Evolutionary conservation across 2,329 filamentous ascomycete species (phyloP), one percentile per base, ranked within the genome.

Genomic region (Coniella lustricola): DNA sequence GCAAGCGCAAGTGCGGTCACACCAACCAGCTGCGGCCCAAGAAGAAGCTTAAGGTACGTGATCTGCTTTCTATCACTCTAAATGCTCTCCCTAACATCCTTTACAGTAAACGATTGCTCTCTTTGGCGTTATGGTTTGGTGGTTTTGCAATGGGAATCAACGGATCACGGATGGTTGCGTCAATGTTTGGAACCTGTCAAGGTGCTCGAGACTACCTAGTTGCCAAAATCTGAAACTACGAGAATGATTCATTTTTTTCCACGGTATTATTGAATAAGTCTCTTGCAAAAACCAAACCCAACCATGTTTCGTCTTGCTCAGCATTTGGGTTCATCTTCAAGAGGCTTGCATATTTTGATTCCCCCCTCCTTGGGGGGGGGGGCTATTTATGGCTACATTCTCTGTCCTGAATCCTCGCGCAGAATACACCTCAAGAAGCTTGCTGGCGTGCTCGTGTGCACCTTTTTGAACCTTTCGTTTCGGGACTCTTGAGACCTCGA

Each of bases 21-120:
- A 94, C 86, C 79, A 97, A 97, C 88, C 93, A 98, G 85, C 88
- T 98, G 72, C 89, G 93, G 77, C 93, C 93, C 75, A 98, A 98
- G 91, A 98, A 98, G 90, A 98, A 98, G 38, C 38, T 41, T 25
- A 41, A 41, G 17, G 91, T 45, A 22, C 33, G 43, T 44, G 4
- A 8, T 16, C 7, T n/a, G 21, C 7, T 14, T 14, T 16, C 3
- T 5, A 3, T 7, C 3, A 16, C 31, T 16, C 25, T 34, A 7
- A n/a, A 4, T 4, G 18, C 3, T 22, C 14, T 21, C 4, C 14
- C 43, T 45, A 37, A 45, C 34, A 29, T 8, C 12, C 12, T 8
- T 37, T 95, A 72, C 95, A 96, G 79, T 91, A 85, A 73, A 77
- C 72, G 71, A 67, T 70, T 76, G 25, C 65, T 61, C 29, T 64